Base-by-base conservation (phyloP, 2,329 filamentous ascomycete genomes). In the Fusarium miscanthi region DNA sequence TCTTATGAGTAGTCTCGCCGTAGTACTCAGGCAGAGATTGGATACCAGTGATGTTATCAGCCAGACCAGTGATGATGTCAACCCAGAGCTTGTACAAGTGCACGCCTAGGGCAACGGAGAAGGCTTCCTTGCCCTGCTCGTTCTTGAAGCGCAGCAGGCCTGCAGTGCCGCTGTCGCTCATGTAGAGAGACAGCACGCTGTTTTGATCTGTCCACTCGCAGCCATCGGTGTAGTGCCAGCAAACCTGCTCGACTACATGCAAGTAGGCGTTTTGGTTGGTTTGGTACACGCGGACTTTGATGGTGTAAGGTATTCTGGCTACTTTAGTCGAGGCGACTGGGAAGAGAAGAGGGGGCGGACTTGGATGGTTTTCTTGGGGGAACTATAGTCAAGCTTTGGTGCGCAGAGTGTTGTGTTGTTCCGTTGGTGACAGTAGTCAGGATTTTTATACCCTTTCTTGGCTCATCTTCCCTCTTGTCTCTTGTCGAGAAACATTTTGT, bases 11-110 rank as follows among this genome's bases (percentile, higher is more conserved):
- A 1, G 54, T n/a, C 2, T 64, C 40, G 3, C 67, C 70, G 21
- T 74, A 75, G 43, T 74, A 74, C 63, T 74, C 73, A 1, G 73
- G 73, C n/a, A 75, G 16, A 5, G 72, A 73, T 42, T 64, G 65
- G 11, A 63, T 72, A 27, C 73, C 62, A 13, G 73, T 75, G 25
- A 73, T 25, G 2, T 75, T 49, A 17, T 73, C 60, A 6, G 21
- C 66, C 9, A 75, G 63, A 2, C 69, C 73, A 3, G 73, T 73
- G 8, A 75, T 38, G 14, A 38, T 69, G 31, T 75, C 73, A 7
- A 75, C 43, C 72, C 73, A 75, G 3, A 69, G 72, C 73, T 74
- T 74, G 57, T 73, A 71, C 58, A 73, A 46, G 48, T 74, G 73
- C 1, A 75, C 73, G 0, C 73, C 73, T 6, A 74, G 4, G 6